A percentile compares a stretch with the other conserved stretches of the same genome.
phyloP scores from a whole-genome alignment of 345 rosid genomes.

The Eucalyptus erythrocorys region DNA sequence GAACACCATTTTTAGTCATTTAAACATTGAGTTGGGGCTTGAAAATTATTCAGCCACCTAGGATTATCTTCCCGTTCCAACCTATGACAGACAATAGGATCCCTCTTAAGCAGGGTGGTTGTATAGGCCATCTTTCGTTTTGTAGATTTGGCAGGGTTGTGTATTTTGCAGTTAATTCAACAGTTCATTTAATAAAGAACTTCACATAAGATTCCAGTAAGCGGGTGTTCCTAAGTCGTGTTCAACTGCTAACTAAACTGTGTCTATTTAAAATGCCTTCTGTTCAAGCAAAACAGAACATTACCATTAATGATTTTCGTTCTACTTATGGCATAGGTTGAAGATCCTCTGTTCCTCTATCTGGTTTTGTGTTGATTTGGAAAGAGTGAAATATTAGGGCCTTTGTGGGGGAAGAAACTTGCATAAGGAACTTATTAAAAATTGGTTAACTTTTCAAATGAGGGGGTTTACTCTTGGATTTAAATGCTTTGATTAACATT shows the following conservation, averaged over 20 bases:
- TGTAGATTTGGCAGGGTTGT: neutral
- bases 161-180: neutral
- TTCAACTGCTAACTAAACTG: neutral
- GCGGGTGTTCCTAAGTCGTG: neutral
- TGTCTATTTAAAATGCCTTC: neutral
- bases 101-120: neutral
- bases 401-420: neutral
- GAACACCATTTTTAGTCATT: neutral
- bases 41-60: neutral
- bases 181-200: neutral
- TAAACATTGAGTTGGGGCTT: neutral
- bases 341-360: neutral
- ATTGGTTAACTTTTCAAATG: neutral
- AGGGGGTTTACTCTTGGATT: neutral
- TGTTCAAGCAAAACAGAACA: neutral
- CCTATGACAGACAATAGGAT: neutral
- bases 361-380: neutral
- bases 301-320: neutral
- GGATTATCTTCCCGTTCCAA: neutral
- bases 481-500: neutral
- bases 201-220: neutral
- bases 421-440: too few relatives aligned
- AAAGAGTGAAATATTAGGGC: neutral
- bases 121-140: neutral
- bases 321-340: neutral